Conservation (phyloP, 108 stramenopile species). For the Hondaea fermentalgiana region DNA sequence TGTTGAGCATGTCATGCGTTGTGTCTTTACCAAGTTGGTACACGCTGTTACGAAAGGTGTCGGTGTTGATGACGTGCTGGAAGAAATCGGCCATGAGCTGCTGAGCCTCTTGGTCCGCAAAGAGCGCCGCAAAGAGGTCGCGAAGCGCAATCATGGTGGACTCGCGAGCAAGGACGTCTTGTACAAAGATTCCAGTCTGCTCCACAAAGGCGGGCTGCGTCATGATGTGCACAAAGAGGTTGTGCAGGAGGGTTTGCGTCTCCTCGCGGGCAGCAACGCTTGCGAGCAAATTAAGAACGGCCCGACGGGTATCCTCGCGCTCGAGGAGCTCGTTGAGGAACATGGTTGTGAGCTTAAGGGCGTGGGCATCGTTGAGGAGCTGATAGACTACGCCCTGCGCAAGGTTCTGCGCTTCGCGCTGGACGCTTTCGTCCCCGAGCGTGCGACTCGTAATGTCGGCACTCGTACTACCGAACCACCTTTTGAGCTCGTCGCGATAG, state of each 20-base stretch:
- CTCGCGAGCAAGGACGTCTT: not conserved
- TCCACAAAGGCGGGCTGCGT: slow-evolving; percentile 1
- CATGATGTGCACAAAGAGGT: slow-evolving; percentile 3
- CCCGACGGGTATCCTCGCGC: not conserved
- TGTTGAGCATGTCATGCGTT: not conserved
- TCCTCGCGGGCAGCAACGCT: slow-evolving; percentile 7
- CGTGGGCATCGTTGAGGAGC: slow-evolving; percentile 3
- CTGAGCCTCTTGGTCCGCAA: not conserved
- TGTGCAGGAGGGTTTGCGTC: not conserved
- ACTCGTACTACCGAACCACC: not conserved
- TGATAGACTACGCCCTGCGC: slow-evolving; percentile 16
- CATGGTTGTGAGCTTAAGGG: not conserved
- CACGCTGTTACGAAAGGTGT: not conserved
- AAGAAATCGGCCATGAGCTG: slow-evolving; percentile 9
- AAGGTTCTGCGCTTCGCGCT: not conserved
- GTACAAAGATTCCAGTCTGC: not conserved
- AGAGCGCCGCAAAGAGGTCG: slow-evolving; percentile 6
- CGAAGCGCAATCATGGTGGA: not conserved
- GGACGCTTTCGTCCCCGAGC: slow-evolving; percentile 8
- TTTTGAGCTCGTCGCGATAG: not conserved
- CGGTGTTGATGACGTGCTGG: not conserved
- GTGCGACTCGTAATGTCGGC: slow-evolving; percentile 11
- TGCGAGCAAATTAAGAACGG: not conserved
- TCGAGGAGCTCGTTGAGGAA: slow-evolving; percentile 2
- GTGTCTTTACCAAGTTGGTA: not conserved